Evolutionary conservation across 768 basidiomycete genomes (phyloP).

Genomic region (Trichaptum fuscoviolaceum): DNA sequence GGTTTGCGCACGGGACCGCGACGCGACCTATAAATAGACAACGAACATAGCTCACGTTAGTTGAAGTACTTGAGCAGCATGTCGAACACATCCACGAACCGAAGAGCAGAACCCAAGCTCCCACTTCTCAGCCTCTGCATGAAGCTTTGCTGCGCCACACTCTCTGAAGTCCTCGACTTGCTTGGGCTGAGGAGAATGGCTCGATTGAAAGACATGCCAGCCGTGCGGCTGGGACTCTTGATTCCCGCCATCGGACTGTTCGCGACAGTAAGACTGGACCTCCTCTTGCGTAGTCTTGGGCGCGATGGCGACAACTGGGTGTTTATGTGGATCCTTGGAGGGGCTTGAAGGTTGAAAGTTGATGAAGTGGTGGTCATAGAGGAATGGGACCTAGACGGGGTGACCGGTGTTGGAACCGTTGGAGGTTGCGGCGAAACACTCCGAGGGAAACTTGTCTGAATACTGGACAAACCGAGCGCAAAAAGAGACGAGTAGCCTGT

Average conservation of each 20-base stretch:
- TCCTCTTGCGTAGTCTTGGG: constrained; percentile 44
- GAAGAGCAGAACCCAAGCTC: constrained; percentile 35
- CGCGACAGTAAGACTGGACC: constrained; percentile 54
- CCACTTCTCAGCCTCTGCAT: constrained; percentile 54
- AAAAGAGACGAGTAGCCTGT: constrained; percentile 57
- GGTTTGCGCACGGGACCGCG: constrained; percentile 1
- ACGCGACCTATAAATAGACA: constrained; percentile 2
- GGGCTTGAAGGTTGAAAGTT: background rate
- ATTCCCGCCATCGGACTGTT: constrained; percentile 52
- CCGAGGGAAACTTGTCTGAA: background rate
- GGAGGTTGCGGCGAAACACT: background rate
- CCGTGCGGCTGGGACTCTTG: constrained; percentile 51
- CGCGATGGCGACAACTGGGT: constrained; percentile 3
- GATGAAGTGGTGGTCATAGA: background rate
- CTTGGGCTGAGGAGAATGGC: constrained; percentile 34
- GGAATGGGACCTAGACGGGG: background rate
- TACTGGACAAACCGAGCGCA: constrained; percentile 55
- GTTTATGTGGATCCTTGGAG: background rate
- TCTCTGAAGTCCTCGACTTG: background rate
- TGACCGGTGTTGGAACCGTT: background rate
- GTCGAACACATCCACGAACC: constrained; percentile 17
- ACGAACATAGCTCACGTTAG: background rate
- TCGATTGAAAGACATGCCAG: constrained; percentile 44
- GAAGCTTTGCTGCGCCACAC: constrained; percentile 29
- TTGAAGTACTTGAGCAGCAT: background rate